Percentiles rank a stretch among this genome's conserved stretches.
Evolutionary conservation across 2,329 filamentous ascomycete species (phyloP).

Genomic region (Curvularia verruculosa): DNA sequence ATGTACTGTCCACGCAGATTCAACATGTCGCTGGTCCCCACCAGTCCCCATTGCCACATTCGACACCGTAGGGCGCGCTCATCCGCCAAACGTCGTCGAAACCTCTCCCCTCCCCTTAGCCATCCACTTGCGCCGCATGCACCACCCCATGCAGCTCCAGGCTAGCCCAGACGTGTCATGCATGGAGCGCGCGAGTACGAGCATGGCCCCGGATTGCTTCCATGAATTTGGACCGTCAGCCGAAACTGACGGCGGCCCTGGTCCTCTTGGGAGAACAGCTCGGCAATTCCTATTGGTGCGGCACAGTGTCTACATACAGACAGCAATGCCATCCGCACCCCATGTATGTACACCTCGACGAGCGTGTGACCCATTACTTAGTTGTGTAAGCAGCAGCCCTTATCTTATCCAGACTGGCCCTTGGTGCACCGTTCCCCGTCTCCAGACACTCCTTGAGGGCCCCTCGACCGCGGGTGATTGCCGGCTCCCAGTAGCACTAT

Average conservation of each 20-base stretch:
- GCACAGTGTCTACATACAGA: background rate
- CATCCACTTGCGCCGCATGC: constrained; percentile 2
- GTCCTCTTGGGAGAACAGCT: constrained; percentile 13
- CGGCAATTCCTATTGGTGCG: constrained; percentile 26
- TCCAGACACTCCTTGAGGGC: background rate
- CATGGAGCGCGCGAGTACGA: constrained; percentile 19
- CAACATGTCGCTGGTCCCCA: background rate
- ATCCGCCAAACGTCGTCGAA: background rate
- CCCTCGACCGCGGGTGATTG: constrained; percentile 2
- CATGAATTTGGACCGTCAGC: constrained; percentile 12
- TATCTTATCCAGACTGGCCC: background rate
- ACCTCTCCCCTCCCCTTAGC: background rate
- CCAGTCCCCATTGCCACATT: constrained; percentile 7
- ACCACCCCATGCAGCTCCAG: constrained; percentile 1
- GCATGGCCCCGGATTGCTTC: constrained; percentile 12
- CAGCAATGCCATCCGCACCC: constrained; percentile 9
- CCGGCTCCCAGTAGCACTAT: constrained; percentile 9
- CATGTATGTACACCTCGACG: constrained; percentile 6
- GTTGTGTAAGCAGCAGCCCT: background rate
- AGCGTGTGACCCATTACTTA: constrained; percentile 2
- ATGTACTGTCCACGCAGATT: background rate
- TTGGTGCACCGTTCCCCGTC: background rate
- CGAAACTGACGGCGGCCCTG: constrained; percentile 8
- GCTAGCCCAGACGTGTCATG: background rate
- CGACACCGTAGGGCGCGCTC: constrained; percentile 13